Evolutionary conservation across 2,329 filamentous ascomycete species (phyloP).

Genomic region (Lachnellula arida): DNA sequence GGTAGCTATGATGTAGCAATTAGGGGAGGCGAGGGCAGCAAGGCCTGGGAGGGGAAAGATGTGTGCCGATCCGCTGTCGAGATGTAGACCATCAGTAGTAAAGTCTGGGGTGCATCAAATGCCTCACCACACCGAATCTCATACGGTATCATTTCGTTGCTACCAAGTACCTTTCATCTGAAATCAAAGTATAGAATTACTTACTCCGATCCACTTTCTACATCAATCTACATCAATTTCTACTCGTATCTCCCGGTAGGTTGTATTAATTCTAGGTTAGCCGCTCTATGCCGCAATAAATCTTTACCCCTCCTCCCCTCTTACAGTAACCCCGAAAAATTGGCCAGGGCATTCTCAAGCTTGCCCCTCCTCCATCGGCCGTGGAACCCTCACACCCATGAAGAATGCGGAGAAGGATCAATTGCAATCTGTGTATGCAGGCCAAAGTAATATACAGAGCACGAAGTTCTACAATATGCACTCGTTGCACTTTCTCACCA

Average conservation of each 20-base stretch:
- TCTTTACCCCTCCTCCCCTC: not conserved
- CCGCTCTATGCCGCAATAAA: conserved; percentile 13
- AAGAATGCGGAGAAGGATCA: not conserved
- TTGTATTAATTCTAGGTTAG: conserved; percentile 4
- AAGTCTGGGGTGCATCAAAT: not conserved
- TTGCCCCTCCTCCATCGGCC: not conserved
- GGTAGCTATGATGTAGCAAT: not conserved
- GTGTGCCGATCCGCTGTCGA: not conserved
- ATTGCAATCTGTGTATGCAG: not conserved
- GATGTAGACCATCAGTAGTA: not conserved
- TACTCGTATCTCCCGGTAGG: not conserved
- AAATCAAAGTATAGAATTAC: not conserved
- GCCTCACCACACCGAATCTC: not conserved
- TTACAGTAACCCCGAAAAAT: no score
- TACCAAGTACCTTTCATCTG: no score
- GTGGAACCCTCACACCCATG: not conserved
- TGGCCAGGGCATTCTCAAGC: not conserved
- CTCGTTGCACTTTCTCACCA: not conserved
- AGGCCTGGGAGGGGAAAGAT: not conserved
- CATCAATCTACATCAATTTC: no score
- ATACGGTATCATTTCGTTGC: no score
- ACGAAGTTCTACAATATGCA: not conserved
- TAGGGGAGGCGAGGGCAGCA: not conserved
- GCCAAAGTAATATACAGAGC: not conserved
- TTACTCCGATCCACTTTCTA: not conserved